These are phyloP conservation scores for Saccharomyces pastorianus DNA, from an alignment of 1,139 yeast species.

Conservation along the genomic window DNA sequence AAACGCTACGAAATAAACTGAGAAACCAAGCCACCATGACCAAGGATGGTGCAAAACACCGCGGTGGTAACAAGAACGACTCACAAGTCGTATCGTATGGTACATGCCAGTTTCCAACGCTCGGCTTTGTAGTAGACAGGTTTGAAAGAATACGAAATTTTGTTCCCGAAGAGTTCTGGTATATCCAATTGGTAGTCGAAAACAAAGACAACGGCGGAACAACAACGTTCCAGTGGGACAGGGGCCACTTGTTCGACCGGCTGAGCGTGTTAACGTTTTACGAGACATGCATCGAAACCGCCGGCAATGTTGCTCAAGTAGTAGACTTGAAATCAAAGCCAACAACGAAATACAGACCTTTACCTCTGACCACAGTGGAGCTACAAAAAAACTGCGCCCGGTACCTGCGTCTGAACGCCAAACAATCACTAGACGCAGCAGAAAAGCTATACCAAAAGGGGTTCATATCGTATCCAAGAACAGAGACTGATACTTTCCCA, in stretches of 20 bases:
- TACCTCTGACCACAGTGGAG: conserved; percentile 93
- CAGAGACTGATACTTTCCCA: conserved; percentile 90
- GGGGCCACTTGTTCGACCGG: conserved; percentile 67
- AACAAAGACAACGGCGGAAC: conserved; percentile 32
- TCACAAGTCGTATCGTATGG: conserved; percentile 62
- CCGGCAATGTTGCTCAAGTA: conserved; percentile 43
- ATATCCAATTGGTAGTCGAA: conserved; percentile 45
- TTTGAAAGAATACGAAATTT: conserved; percentile 68
- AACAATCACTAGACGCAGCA: conserved; percentile 72
- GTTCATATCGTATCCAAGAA: conserved; percentile 88
- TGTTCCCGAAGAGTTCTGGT: conserved; percentile 76
- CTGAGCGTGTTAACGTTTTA: conserved; percentile 53
- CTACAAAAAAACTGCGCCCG: conserved; percentile 80
- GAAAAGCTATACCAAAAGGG: conserved; percentile 83
- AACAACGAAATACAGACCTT: conserved; percentile 70
- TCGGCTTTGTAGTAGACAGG: conserved; percentile 95
- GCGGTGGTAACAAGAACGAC: conserved; percentile 16
- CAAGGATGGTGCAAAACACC: conserved; percentile 16
- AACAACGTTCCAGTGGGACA: conserved; percentile 50
- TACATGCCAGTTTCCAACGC: conserved; percentile 92
- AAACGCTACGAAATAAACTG: conserved; percentile 25
- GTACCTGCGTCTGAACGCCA: conserved; percentile 70
- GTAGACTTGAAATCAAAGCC: conserved; percentile 50
- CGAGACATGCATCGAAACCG: conserved; percentile 50
- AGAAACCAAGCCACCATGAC: conserved; percentile 13